Evolutionary conservation across 2,329 filamentous ascomycete species (phyloP).

Genomic region (Ascochyta koolunga): DNA sequence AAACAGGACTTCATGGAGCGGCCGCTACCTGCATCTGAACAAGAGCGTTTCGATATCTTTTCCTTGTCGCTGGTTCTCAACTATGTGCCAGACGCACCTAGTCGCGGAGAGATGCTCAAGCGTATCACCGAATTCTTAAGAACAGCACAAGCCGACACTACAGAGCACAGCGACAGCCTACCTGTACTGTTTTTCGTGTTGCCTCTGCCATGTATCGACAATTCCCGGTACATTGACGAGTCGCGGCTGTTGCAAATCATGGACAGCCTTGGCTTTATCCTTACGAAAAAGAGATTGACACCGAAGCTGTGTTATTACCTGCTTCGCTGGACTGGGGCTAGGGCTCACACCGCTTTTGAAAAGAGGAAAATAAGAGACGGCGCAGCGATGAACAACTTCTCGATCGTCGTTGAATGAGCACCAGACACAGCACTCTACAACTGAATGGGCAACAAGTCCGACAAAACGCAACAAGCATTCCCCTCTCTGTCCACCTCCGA

Average conservation of each 20-base stretch:
- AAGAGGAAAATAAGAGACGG: conserved; percentile 83
- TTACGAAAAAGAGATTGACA: conserved; percentile 72
- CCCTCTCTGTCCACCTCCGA: too few relatives aligned
- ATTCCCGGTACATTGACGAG: conserved; percentile 88
- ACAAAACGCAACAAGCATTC: too few relatives aligned
- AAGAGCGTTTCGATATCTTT: conserved; percentile 82
- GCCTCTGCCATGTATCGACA: conserved; percentile 83
- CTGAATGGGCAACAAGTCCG: background rate
- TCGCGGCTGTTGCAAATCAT: conserved; percentile 73
- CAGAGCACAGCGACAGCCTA: conserved; percentile 9
- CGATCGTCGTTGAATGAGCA: conserved; percentile 66
- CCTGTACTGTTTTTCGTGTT: conserved; percentile 87
- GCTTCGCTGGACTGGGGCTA: conserved; percentile 64
- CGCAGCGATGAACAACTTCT: conserved; percentile 84
- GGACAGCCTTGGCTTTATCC: conserved; percentile 73
- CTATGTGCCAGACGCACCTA: conserved; percentile 79
- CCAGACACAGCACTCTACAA: background rate
- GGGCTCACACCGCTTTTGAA: conserved; percentile 55
- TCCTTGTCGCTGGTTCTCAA: conserved; percentile 93
- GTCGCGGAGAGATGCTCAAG: conserved; percentile 81
- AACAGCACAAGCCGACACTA: conserved; percentile 10
- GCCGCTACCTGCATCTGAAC: conserved; percentile 67
- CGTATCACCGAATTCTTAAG: conserved; percentile 44
- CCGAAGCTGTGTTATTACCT: conserved; percentile 87
- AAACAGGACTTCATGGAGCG: conserved; percentile 95